Evolutionary conservation across 2,329 filamentous ascomycete species (phyloP), one percentile per base, ranked within the genome.

Genomic region (Fusarium devonianum): DNA sequence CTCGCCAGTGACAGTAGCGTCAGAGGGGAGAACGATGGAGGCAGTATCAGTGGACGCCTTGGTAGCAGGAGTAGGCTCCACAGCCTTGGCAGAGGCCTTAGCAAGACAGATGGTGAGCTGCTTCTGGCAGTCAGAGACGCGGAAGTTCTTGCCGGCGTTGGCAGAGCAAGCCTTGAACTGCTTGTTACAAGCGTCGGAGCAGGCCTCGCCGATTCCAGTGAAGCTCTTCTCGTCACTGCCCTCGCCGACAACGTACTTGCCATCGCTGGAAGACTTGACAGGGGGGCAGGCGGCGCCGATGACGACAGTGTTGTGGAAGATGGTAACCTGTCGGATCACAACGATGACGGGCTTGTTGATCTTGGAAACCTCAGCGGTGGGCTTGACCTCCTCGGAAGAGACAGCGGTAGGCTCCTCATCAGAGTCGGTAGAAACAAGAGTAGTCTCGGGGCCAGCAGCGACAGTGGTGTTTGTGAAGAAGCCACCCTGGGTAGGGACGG

Each of bases 221-320:
- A 54, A 64, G 16, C 11, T 41, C 53, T 64, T 44, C 21, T 60
- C 57, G 11, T 57, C 53, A 6, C 42, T 48, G 5, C 49, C 61
- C 16, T 46, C 47, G 16, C 62, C 64, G 25, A 66, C 64, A 14
- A 58, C 34, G 49, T 39, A 66, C 29, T 53, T 50, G 14, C 64
- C 64, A 34, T 46, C 51, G 29, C 25, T 47, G 10, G 45, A 49
- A 21, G 48, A 32, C 49, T 57, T 57, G 42, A 66, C 64, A 26
- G 45, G 45, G n/a, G 64, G 64, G 56, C 64, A 66, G 38, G 60
- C 60, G 21, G 56, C 63, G 53, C 64, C 64, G 25, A 66, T 56
- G 16, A 61, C 57, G 12, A 60, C 22, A 7, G 48, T 57, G 36
- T 51, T 51, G 49, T 60, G 53, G 57, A 63, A 63, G 46, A 63